Percentiles rank a stretch among this genome's conserved stretches.
Evolutionary conservation across 495 filamentous ascomycete genomes (phyloP).

Genomic region (Wilcoxina mikolae): DNA sequence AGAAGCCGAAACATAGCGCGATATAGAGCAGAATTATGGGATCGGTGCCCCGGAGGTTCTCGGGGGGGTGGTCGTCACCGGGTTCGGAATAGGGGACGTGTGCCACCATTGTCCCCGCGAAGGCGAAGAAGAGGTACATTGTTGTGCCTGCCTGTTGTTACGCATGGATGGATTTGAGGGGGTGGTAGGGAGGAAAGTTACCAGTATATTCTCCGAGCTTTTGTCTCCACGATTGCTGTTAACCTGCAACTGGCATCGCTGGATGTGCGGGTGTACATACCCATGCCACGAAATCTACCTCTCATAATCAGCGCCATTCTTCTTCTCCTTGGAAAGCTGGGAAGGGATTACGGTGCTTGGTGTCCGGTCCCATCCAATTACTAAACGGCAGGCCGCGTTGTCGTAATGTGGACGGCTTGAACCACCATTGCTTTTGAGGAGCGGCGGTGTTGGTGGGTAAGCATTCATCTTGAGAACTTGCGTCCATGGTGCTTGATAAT

Average conservation of each 20-base stretch:
- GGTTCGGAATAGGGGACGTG: too few species aligned
- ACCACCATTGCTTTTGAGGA: too few species aligned
- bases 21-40: conserved; percentile 34
- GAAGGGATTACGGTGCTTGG: neutral
- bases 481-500: too few species aligned
- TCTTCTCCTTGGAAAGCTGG: neutral
- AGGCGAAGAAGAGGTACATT: conserved; percentile 40
- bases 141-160: too few species aligned
- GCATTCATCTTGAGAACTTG: too few species aligned
- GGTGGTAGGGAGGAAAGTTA: too few species aligned
- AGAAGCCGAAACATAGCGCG: conserved; percentile 41
- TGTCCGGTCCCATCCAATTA: neutral
- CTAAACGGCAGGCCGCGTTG: neutral
- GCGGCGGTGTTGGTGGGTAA: too few species aligned
- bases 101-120: conserved; percentile 27
- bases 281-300: neutral
- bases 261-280: neutral
- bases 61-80: conserved; percentile 15
- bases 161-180: too few species aligned
- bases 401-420: neutral
- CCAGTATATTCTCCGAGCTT: conserved; percentile 3
- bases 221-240: neutral
- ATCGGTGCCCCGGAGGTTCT: conserved; percentile 27
- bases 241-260: neutral
- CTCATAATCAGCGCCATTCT: neutral